Conservation (phyloP, 345 rosid genomes). For the Citrus sinensis region DVS_A1.0 CM039162.1:27924501-27925000, state of each 20-base stretch:
- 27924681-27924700: neutral
- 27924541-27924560: constrained; percentile 80
- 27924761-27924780: constrained; percentile 78
- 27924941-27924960: neutral
- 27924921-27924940: neutral
- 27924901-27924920: neutral
- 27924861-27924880: neutral
- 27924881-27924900: neutral
- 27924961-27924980: neutral
- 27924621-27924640: neutral
- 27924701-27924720: neutral
- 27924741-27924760: constrained; percentile 72
- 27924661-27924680: neutral
- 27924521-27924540: constrained; percentile 80
- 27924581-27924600: neutral
- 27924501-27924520: constrained; percentile 87
- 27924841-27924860: constrained; percentile 8
- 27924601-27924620: neutral
- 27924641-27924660: neutral
- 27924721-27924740: constrained; percentile 53
- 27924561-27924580: constrained; percentile 6
- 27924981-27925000: neutral
- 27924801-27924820: constrained; percentile 76
- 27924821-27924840: constrained; percentile 84
- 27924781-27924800: constrained; percentile 73